phyloP scores from a whole-genome alignment of 371 early-diverging fungal genomes.

The Mucor plumbeus region DNA sequence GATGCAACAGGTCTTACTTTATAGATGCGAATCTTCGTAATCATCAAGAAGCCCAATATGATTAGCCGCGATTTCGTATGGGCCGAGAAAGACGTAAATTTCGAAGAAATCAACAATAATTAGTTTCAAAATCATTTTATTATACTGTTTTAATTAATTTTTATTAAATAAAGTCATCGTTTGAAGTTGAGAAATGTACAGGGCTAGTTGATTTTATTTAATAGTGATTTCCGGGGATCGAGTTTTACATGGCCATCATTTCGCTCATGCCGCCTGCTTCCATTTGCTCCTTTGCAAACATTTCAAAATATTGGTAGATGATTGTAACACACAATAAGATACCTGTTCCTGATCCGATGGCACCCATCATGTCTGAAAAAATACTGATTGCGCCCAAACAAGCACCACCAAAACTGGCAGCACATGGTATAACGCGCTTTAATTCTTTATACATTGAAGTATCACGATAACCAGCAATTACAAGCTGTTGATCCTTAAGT shows the following conservation, averaged over 20 bases:
- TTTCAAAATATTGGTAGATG: slow-evolving; percentile 99
- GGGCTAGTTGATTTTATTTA: neutral
- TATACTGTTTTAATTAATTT: too few species aligned
- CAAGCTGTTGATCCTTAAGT: slow-evolving; percentile 98
- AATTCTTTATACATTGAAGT: slow-evolving; percentile 98
- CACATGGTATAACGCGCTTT: slow-evolving; percentile 84
- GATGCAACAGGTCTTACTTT: too few species aligned
- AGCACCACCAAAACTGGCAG: slow-evolving; percentile 97
- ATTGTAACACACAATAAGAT: slow-evolving; percentile 99
- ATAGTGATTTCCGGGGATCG: neutral
- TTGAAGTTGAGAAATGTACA: neutral
- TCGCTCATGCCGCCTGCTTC: slow-evolving; percentile 63
- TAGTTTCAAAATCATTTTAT: too few species aligned
- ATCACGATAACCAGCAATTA: slow-evolving; percentile 97
- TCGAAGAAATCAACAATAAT: too few species aligned
- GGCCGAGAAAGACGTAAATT: too few species aligned
- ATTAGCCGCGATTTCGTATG: too few species aligned
- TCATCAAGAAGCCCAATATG: too few species aligned
- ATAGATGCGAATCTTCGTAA: too few species aligned
- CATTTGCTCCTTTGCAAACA: slow-evolving; percentile 95
- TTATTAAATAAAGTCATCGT: too few species aligned
- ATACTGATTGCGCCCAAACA: slow-evolving; percentile 97
- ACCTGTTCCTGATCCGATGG: slow-evolving; percentile 99
- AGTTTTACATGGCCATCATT: slow-evolving; percentile 38
- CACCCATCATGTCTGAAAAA: slow-evolving; percentile 94